Evolutionary conservation across 73 alveolate genomes (phyloP).

Genomic region (Paramecium tetraurelia): DNA sequence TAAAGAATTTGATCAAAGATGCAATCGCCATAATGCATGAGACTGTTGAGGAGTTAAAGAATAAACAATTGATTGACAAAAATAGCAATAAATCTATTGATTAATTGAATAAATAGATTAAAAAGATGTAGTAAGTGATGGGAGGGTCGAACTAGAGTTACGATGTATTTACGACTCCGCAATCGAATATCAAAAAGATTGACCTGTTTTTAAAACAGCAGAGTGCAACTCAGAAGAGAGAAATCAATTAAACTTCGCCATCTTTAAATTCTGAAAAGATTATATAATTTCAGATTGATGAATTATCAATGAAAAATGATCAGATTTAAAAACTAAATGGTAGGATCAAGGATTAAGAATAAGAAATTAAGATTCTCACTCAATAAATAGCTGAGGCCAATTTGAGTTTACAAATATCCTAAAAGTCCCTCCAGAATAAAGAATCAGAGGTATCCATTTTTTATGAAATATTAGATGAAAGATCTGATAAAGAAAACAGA

Average conservation of each 20-base stretch:
- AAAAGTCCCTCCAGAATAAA: neutral
- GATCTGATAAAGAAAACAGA: neutral
- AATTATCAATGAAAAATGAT: neutral
- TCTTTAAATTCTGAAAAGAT: neutral
- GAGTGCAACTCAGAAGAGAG: neutral
- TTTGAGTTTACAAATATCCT: neutral
- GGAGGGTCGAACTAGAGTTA: neutral
- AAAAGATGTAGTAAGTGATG: neutral
- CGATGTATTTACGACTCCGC: conserved; percentile 21
- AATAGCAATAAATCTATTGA: neutral
- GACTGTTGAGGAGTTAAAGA: neutral
- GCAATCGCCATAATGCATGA: conserved; percentile 20
- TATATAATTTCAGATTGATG: conserved; percentile 21
- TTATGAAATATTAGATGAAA: neutral
- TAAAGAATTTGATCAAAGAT: neutral
- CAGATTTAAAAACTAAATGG: neutral
- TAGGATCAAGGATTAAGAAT: neutral
- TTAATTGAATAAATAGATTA: neutral
- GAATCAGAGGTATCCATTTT: neutral
- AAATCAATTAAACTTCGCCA: neutral
- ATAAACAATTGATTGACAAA: neutral
- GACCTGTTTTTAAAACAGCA: neutral
- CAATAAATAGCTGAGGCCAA: neutral
- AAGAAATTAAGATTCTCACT: neutral
- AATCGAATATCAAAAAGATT: neutral